Percentiles rank a stretch among this genome's conserved stretches.
These are phyloP conservation scores for Berkeleyomyces basicola DNA, from an alignment of 2,329 filamentous ascomycete genomes.

Conservation along the genomic window DNA sequence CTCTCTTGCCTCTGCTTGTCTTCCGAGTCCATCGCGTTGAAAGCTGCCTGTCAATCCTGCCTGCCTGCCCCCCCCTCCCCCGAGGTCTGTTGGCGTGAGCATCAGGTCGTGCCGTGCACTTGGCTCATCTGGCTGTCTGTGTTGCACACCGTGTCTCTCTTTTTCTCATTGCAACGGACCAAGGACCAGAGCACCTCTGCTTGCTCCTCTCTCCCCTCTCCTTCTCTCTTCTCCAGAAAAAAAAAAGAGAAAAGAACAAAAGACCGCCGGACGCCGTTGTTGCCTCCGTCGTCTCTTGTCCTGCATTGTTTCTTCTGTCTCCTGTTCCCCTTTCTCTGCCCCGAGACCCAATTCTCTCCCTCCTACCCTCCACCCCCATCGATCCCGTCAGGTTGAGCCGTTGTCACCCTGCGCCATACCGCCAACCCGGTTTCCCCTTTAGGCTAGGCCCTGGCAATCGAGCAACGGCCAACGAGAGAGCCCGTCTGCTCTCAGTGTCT, in stretches of 20 bases:
- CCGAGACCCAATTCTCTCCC: background rate
- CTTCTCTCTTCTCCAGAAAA: background rate
- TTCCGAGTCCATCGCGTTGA: background rate
- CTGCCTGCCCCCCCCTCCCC: background rate
- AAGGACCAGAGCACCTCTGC: background rate
- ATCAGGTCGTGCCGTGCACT: background rate
- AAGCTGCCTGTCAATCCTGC: background rate
- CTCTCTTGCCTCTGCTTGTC: background rate
- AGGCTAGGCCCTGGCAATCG: background rate
- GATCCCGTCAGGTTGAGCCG: background rate
- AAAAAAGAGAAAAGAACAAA: background rate
- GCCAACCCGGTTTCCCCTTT: conserved; percentile 1
- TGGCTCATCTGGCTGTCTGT: background rate
- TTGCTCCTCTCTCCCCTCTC: background rate
- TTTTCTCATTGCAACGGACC: background rate
- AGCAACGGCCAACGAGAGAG: conserved; percentile 1
- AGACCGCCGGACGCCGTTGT: background rate
- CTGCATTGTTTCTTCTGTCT: background rate
- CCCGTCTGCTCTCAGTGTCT: background rate
- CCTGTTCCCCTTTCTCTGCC: background rate
- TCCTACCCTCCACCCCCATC: background rate
- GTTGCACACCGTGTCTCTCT: conserved; percentile 1
- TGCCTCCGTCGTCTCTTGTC: background rate
- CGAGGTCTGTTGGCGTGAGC: background rate
- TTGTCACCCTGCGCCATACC: conserved; percentile 1